Base-by-base conservation (phyloP, 2,329 filamentous ascomycete species). In the Aspergillus sp. region DNA sequence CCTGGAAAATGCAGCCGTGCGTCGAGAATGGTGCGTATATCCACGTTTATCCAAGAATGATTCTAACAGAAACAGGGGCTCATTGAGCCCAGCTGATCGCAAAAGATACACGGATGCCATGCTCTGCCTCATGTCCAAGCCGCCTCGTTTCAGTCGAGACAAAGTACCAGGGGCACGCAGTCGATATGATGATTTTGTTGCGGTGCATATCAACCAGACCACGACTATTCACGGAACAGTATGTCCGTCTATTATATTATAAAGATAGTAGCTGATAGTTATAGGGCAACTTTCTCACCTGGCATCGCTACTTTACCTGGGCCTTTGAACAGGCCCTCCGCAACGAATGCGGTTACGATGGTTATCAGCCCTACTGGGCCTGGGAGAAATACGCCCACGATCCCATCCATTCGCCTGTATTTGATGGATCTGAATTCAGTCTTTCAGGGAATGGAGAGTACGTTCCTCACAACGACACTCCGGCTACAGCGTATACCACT, bases 131-230 rank as follows among this genome's bases (percentile, higher is more conserved):
- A 33, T 40, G 2, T 31, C 39, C 1, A 46, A 45, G 7, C 33
- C 37, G 6, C 12, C 43, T 5, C 40, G 40, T 7, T 30, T 33
- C 28, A 19, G 58, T 55, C 8, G 68, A 62, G 50, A 56, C 0
- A 56, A 63, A 9, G 69, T 66, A 0, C 60, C 72, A 0, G 75
- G 75, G 2, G 72, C 68, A 3, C 65, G 62, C 44, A 69, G 64
- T 47, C 73, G 44, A n/a, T 77, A 69, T 45, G 76, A 79, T 51
- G 76, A 79, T 46, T 78, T 71, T 35, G 63, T 75, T 5, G 73
- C 68, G 5, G 64, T 67, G 0, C 76, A 79, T 46, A 68, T 79
- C 44, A 70, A 74, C 42, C 65, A 72, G 47, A 75, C 75, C 1
- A 46, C 63, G 7, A 41, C 39, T 1, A 74, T 77, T 12, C 75